Conservation (phyloP, 306 rosid genomes). For the Ceratonia siliqua region DNA sequence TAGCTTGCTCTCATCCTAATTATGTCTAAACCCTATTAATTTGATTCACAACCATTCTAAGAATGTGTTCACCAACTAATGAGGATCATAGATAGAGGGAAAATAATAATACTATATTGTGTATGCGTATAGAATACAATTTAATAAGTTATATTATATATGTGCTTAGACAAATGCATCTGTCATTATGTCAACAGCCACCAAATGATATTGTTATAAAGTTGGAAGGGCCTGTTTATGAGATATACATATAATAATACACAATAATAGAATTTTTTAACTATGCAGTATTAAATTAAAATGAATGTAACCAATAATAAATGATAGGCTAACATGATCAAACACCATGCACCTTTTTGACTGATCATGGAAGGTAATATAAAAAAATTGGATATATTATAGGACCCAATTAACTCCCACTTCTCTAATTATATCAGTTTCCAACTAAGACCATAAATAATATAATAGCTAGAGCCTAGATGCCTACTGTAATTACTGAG, state of each 20-base stretch:
- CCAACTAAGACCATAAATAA: not conserved
- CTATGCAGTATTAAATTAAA: not conserved
- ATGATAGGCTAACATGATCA: not conserved
- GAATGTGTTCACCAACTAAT: not conserved
- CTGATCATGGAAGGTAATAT: not conserved
- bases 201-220: not conserved
- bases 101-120: not conserved
- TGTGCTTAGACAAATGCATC: slow-evolving; percentile 9
- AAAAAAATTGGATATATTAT: not conserved
- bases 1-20: not conserved
- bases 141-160: not conserved
- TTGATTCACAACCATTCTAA: not conserved
- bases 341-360: slow-evolving; percentile 41
- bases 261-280: not conserved
- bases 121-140: not conserved
- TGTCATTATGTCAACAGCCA: not conserved
- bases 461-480: slow-evolving; percentile 6
- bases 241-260: not conserved
- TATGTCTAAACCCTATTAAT: not conserved
- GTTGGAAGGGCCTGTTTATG: not conserved
- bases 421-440: not conserved
- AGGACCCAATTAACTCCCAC: not conserved
- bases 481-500: not conserved
- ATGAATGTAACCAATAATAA: not conserved
- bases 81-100: not conserved